Conservation (phyloP, 2,329 filamentous ascomycete genomes). For the Diaporthe citri region DNA sequence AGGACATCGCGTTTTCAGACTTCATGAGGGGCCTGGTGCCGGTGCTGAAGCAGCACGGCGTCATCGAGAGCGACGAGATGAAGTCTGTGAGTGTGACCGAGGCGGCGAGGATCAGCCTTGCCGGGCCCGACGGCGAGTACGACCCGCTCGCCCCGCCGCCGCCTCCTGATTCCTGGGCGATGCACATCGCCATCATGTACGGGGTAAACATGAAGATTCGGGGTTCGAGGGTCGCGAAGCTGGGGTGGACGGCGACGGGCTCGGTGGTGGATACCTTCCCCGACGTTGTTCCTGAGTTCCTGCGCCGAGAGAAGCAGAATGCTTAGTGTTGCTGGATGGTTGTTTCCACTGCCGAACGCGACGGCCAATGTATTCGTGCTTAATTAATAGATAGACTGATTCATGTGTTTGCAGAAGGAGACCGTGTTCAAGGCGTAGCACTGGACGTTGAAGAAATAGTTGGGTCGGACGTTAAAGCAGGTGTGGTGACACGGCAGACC, state of each 20-base stretch:
- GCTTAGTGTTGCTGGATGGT: background rate
- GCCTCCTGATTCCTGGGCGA: slow-evolving; percentile 41
- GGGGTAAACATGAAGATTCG: slow-evolving; percentile 41
- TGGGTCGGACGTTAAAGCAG: background rate
- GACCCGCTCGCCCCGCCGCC: slow-evolving; percentile 41
- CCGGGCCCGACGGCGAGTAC: slow-evolving; percentile 39
- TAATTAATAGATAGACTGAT: background rate
- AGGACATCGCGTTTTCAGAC: slow-evolving; percentile 38
- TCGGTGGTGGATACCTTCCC: slow-evolving; percentile 24
- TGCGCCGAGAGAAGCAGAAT: slow-evolving; percentile 4
- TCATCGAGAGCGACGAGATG: slow-evolving; percentile 37
- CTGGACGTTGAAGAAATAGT: background rate
- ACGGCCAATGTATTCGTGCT: background rate
- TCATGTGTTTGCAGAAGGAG: background rate
- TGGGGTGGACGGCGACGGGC: slow-evolving; percentile 40
- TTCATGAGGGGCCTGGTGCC: slow-evolving; percentile 37
- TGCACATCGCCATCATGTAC: slow-evolving; percentile 41
- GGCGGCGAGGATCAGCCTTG: slow-evolving; percentile 39
- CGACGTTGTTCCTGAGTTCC: slow-evolving; percentile 20
- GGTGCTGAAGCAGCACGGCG: slow-evolving; percentile 37
- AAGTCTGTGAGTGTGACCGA: slow-evolving; percentile 40
- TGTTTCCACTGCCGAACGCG: no score
- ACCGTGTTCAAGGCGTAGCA: background rate
- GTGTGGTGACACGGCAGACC: background rate
- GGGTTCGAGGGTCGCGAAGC: slow-evolving; percentile 35